These are phyloP conservation scores for Solanum tarijense DNA, from an alignment of 257 asterid species.

Conservation along the genomic window DNA sequence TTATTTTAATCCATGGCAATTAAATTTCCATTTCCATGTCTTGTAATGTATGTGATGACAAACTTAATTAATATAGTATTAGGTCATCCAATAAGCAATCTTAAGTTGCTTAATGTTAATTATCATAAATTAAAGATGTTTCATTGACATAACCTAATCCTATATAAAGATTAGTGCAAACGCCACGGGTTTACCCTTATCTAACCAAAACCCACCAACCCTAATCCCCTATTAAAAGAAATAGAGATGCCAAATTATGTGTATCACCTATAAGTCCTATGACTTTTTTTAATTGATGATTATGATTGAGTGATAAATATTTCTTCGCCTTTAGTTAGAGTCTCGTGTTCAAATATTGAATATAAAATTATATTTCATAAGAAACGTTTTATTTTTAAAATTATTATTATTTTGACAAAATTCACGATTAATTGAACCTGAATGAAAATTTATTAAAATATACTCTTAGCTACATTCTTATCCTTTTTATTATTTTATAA, in stretches of 20 bases:
- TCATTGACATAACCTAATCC: not conserved
- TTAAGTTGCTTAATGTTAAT: not conserved
- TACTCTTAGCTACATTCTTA: not conserved
- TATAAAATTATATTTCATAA: not conserved
- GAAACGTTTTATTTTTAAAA: not conserved
- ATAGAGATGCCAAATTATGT: not conserved
- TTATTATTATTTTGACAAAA: not conserved
- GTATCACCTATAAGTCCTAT: not conserved
- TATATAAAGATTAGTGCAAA: not conserved
- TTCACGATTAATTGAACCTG: not conserved
- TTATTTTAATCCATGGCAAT: not conserved
- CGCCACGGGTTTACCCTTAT: not conserved
- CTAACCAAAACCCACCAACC: not conserved
- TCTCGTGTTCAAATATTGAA: not conserved
- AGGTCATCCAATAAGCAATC: not conserved
- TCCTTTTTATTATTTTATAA: not conserved
- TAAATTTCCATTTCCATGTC: not conserved
- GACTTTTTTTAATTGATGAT: not conserved
- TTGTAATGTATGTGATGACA: not conserved
- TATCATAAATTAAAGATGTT: not conserved
- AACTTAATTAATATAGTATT: not conserved
- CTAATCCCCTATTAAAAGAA: not conserved
- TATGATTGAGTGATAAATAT: not conserved
- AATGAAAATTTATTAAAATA: not conserved
- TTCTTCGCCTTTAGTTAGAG: not conserved